phyloP scores from a whole-genome alignment of 352 stramenopile species.

The Bremia lactucae region DNA sequence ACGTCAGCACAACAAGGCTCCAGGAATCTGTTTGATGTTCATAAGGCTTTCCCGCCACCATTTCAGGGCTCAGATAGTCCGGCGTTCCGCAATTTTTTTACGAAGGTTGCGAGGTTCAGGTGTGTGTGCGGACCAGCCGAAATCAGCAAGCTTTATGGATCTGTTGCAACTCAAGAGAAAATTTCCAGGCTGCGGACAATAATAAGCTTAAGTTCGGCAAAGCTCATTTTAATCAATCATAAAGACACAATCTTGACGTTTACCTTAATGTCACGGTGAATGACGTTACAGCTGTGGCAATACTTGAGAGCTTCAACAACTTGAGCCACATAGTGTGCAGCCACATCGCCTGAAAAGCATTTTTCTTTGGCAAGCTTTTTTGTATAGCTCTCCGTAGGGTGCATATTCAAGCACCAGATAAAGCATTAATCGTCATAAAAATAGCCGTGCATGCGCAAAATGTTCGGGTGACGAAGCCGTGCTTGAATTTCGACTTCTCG shows the following conservation, averaged over 20 bases:
- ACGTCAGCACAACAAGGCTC: conserved; percentile 78
- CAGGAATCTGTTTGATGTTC: conserved; percentile 64
- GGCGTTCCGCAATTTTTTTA: conserved; percentile 78
- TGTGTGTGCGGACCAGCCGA: conserved; percentile 78
- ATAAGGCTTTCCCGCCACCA: conserved; percentile 51
- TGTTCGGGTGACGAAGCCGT: conserved; percentile 60
- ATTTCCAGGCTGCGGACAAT: conserved; percentile 57
- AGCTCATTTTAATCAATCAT: no score
- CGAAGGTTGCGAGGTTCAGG: conserved; percentile 43
- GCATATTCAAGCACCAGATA: conserved; percentile 83
- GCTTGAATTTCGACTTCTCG: conserved; percentile 81
- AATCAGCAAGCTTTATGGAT: conserved; percentile 80
- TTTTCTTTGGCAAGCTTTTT: conserved; percentile 50
- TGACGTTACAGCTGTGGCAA: conserved; percentile 66
- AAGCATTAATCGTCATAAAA: conserved; percentile 78
- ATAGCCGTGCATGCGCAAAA: conserved; percentile 70
- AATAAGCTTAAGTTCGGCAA: no score
- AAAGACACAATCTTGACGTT: no score
- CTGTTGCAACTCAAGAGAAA: conserved; percentile 62
- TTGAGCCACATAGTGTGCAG: conserved; percentile 66
- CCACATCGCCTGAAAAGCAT: conserved; percentile 37
- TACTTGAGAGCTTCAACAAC: conserved; percentile 72
- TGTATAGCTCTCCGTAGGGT: conserved; percentile 72
- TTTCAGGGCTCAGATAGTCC: conserved; percentile 81
- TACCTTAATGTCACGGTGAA: conserved; percentile 86